Evolutionary conservation across 768 basidiomycete species (phyloP), one percentile per base, ranked within the genome.

Genomic region (Boletus barrowsii): DNA sequence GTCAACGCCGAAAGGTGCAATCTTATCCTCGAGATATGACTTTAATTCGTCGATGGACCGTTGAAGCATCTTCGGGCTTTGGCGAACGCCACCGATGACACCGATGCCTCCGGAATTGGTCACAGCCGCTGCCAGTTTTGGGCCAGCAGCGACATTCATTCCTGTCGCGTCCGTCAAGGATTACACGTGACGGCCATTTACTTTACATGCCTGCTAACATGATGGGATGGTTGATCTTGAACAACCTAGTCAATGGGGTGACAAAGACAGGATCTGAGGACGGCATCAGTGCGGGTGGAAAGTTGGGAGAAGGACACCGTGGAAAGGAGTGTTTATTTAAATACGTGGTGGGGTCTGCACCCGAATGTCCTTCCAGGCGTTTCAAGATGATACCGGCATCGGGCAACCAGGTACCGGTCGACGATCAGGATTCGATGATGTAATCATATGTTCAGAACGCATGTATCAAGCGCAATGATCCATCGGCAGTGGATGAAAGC

Each of bases 91-190:
- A 4, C 92, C 93, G 59, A 95, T 93, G 62, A 93, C 90, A 20
- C 93, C 93, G 60, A 89, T 84, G 6, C 89, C 90, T 61, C 85
- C 93, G 20, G 93, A 83, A 64, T 94, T 94, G n/a, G 90, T 90
- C n/a, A 94, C 90, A 2, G 89, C 83, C 20, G 91, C 93, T 18
- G 92, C 92, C 9, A 94, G 74, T 70, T 79, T 87, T 11, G 91
- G 89, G 7, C 90, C 90, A 44, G 91, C 88, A 48, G 90, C 91
- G 32, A 93, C 84, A 65, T 90, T 91, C 90, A 93, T 92, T 22
- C 68, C 68, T 68, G 47, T 6, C 39, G 43, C 20, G 22, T 41
- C 40, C 14, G 46, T 64, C 36, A 55, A 7, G 37, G 29, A 35
- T 14, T 11, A 43, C 29, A 10, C 11, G 29, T 41, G 50, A 50